A percentile compares a stretch with the other conserved stretches of the same genome.
Conservation (phyloP, 2,329 filamentous ascomycete species). For the Xylariaceae sp. region DNA sequence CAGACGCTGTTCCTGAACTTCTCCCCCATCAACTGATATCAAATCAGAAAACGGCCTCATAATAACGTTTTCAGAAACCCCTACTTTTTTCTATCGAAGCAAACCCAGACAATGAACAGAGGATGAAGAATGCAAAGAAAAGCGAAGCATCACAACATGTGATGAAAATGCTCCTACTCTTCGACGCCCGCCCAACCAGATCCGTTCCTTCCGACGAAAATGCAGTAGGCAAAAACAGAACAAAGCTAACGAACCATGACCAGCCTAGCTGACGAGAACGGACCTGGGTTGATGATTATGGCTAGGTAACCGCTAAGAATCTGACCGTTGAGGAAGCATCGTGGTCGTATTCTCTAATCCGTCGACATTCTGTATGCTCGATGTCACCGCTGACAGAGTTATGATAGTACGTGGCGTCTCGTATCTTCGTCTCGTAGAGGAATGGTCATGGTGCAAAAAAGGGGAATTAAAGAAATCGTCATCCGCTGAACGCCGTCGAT, state of each 20-base stretch:
- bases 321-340: background rate
- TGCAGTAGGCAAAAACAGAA: slow-evolving; percentile 23
- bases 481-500: slow-evolving; percentile 29
- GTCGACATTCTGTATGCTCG: background rate
- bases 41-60: background rate
- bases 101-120: slow-evolving; percentile 12
- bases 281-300: background rate
- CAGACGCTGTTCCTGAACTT: slow-evolving; percentile 13
- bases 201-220: slow-evolving; percentile 22
- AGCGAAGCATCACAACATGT: background rate
- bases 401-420: background rate
- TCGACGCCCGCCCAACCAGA: slow-evolving; percentile 15
- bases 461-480: slow-evolving; percentile 14
- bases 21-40: slow-evolving; percentile 8
- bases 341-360: background rate
- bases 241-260: background rate
- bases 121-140: slow-evolving; percentile 1
- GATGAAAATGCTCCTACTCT: slow-evolving; percentile 11
- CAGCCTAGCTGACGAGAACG: background rate
- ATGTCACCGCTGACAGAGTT: background rate
- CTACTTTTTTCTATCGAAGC: slow-evolving; percentile 21
- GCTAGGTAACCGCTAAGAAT: background rate
- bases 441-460: background rate
- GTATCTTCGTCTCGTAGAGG: background rate
- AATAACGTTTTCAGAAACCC: background rate